phyloP scores from a whole-genome alignment of 78 protist genomes.

The Chrysochromulina parva region DNA sequence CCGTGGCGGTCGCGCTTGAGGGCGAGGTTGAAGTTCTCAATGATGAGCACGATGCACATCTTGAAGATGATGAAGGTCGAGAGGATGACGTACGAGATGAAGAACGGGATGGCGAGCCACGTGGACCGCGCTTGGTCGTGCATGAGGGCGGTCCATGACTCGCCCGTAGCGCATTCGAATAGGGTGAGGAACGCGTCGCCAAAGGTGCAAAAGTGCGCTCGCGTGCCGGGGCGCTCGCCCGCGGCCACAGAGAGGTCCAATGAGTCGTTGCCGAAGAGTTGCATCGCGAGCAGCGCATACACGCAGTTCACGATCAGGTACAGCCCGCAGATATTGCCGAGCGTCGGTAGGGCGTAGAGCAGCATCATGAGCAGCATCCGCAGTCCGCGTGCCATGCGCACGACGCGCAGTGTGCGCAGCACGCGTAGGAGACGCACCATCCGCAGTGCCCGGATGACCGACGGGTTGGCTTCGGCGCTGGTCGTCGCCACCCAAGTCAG shows the following conservation, averaged over 20 bases:
- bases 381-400: not conserved
- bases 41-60: not conserved
- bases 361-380: not conserved
- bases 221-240: not conserved
- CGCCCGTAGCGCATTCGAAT: constrained; percentile 37
- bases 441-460: not conserved
- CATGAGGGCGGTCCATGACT: constrained; percentile 18
- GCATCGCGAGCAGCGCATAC: constrained; percentile 14
- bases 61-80: not conserved
- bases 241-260: too few species aligned
- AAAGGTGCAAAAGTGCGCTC: not conserved
- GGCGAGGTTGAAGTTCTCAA: not conserved
- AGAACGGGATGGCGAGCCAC: not conserved
- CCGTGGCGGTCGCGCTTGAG: not conserved
- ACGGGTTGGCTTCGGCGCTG: not conserved
- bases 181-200: not conserved
- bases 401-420: not conserved
- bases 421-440: constrained; percentile 24
- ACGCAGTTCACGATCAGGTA: not conserved
- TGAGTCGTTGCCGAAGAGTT: not conserved
- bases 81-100: not conserved
- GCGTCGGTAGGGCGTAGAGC: not conserved
- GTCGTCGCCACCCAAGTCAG: not conserved
- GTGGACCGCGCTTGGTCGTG: not conserved
- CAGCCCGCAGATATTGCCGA: not conserved